Evolutionary conservation across 306 rosid genomes (phyloP), one percentile per base, ranked within the genome.

Genomic region (Erythrophleum fordii): DNA sequence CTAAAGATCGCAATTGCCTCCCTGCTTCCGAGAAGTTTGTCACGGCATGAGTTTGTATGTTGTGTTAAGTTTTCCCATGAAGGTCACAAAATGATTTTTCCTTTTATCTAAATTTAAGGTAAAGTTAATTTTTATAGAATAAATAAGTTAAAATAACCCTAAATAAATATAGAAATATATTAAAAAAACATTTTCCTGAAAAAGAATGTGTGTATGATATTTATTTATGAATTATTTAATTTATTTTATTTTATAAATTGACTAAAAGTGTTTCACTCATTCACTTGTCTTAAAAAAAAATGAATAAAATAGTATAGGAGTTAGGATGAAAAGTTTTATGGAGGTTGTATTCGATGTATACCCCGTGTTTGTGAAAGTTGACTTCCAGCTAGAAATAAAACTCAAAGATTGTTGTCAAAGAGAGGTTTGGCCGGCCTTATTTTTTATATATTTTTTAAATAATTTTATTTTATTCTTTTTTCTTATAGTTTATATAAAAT

Each of bases 1-100:
- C 48, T n/a, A 45, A 75, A 58, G 76, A 59, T 72, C 59, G 90
- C 86, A 78, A 53, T 82, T 88, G 86, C 92, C 81, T 22, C 85
- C 69, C 80, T 73, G 80, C 82, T 94, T 91, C 98, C 84, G 29
- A 55, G 92, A 92, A 85, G 35, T 76, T 80, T 31, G 26, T 56
- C 8, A 23, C 39, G 80, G 59, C 59, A 6, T 8, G 25, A 5
- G 11, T 52, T 52, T n/a, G 25, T 52, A 5, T 5, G 11, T 6
- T 52, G 59, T n/a, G n/a, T n/a, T n/a, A n/a, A 25, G 34, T 14
- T 67, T 66, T 39, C 69, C 1, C 3, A 16, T 7, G 31, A 29
- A 65, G 71, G 5, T 18, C 45, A 9, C 48, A 23, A 2, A 64
- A 64, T 12, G 4, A 10, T 3, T 4, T 37, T 3, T 6, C 49